A percentile compares a stretch with the other conserved stretches of the same genome.
phyloP scores from a whole-genome alignment of 441 rosid genomes.

The Eruca vesicaria region DNA sequence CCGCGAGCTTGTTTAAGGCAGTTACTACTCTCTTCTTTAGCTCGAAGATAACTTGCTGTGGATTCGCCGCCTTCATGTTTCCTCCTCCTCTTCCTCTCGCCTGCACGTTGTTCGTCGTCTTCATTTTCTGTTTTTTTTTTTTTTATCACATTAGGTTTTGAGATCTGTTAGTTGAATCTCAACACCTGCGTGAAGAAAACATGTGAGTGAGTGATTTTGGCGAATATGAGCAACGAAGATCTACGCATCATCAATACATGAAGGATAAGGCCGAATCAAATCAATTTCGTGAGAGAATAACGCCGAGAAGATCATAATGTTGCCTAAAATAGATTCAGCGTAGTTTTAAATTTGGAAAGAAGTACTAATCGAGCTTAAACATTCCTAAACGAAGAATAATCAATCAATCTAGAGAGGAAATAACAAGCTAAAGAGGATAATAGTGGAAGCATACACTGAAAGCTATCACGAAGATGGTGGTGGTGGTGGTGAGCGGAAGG shows the following conservation, averaged over 20 bases:
- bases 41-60: constrained; percentile 59
- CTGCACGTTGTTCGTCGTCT: constrained; percentile 38
- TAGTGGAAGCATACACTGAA: constrained; percentile 17
- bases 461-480: not conserved
- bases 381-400: not conserved
- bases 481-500: constrained; percentile 3
- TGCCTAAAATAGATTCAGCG: not conserved
- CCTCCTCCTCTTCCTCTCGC: constrained; percentile 52
- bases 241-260: not conserved
- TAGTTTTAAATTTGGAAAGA: not conserved
- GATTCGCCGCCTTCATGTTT: constrained; percentile 37
- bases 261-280: not conserved
- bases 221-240: not conserved
- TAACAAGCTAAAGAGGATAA: not conserved
- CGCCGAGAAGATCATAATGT: not conserved
- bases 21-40: constrained; percentile 67
- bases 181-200: constrained; percentile 7
- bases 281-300: not conserved
- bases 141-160: not conserved
- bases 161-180: constrained; percentile 2
- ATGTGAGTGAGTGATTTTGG: not conserved
- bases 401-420: not conserved
- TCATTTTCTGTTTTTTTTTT: too few relatives aligned
- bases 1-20: constrained; percentile 83
- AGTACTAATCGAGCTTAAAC: not conserved